Percentiles rank a stretch among this genome's conserved stretches.
These are phyloP conservation scores for Chaetomium cochliodes DNA, from an alignment of 495 filamentous ascomycete species.

Conservation along the genomic window DNA sequence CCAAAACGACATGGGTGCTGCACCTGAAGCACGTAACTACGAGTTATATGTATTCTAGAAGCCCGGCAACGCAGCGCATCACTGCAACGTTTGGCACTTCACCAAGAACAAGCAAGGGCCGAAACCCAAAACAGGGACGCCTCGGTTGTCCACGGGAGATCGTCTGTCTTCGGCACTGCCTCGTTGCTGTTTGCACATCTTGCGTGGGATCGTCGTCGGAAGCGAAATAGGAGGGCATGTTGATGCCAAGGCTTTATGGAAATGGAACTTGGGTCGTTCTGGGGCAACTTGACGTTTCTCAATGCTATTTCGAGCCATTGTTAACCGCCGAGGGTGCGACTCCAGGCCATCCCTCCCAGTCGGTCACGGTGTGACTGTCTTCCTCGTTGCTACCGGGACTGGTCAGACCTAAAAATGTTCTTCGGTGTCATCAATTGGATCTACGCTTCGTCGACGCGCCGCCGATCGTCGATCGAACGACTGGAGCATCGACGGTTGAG, in stretches of 20 bases:
- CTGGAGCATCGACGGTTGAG: constrained; percentile 2
- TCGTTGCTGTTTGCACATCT: neutral
- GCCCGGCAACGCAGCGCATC: neutral
- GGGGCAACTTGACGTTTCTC: neutral
- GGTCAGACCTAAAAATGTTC: neutral
- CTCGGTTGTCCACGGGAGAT: constrained; percentile 10
- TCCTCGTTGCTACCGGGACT: neutral
- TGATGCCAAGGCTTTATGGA: constrained; percentile 6
- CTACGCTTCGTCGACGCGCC: neutral
- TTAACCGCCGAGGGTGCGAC: neutral
- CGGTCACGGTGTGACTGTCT: neutral
- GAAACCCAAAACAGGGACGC: neutral
- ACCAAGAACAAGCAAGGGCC: neutral
- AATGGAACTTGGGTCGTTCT: neutral
- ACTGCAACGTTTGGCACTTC: neutral
- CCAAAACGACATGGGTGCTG: neutral
- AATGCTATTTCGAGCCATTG: neutral
- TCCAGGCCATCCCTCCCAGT: neutral
- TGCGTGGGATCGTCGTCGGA: constrained; percentile 21
- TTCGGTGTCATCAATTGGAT: constrained; percentile 14
- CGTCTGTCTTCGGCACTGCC: neutral
- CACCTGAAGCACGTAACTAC: neutral
- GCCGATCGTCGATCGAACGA: neutral
- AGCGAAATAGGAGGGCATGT: constrained; percentile 19
- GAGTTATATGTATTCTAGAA: neutral